Evolutionary conservation across 371 early-diverging fungal species (phyloP).

Genomic region (Smittium culicis): DNA sequence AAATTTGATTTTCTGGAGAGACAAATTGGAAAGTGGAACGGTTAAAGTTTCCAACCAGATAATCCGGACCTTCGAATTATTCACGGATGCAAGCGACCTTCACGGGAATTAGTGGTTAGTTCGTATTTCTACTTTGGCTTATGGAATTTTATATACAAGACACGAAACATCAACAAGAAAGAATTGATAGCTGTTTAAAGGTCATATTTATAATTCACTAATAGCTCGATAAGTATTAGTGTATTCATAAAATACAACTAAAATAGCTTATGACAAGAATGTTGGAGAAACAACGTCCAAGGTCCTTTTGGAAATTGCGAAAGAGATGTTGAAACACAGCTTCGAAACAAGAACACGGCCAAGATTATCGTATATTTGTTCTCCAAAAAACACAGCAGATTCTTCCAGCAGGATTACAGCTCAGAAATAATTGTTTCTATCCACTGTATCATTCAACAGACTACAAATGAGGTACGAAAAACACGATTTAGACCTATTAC

Average conservation of each 20-base stretch:
- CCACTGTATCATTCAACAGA: neutral
- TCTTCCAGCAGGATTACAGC: neutral
- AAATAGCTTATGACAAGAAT: neutral
- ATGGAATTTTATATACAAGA: neutral
- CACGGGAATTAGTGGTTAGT: neutral
- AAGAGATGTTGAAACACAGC: neutral
- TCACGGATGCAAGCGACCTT: slow-evolving; percentile 3
- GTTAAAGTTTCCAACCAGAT: neutral
- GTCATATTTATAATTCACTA: neutral
- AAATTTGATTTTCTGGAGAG: neutral
- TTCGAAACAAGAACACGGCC: neutral
- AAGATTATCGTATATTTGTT: neutral
- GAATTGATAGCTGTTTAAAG: neutral
- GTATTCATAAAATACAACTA: neutral
- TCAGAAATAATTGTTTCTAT: slow-evolving; percentile 5
- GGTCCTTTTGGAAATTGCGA: neutral
- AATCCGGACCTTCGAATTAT: neutral
- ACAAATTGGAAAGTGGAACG: neutral
- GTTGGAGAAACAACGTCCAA: neutral
- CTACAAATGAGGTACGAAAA: neutral
- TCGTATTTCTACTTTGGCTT: neutral
- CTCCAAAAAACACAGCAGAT: neutral
- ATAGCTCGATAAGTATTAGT: neutral
- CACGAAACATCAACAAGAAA: neutral
- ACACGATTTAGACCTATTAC: slow-evolving; percentile 26